phyloP scores from a whole-genome alignment of 768 basidiomycete genomes.

The Tulasnella calospora region DNA sequence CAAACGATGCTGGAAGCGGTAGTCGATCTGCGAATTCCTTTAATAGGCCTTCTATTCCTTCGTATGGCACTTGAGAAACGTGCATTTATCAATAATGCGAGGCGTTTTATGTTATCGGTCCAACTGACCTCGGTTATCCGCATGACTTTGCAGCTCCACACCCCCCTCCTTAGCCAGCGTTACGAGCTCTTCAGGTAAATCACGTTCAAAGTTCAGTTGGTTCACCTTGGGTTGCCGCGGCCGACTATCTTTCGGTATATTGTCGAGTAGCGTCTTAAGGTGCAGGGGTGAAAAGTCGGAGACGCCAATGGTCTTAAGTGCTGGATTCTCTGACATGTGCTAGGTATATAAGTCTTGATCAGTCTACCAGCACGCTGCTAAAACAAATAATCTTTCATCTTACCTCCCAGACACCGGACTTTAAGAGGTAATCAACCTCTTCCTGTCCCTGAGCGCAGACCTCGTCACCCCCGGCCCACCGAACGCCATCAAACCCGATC shows the following conservation, averaged over 20 bases:
- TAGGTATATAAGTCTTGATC: not conserved
- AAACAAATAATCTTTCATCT: not conserved
- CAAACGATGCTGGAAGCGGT: conserved; percentile 25
- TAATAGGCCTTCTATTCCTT: conserved; percentile 21
- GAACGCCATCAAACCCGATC: conserved; percentile 23
- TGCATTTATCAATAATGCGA: not conserved
- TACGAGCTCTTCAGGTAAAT: conserved; percentile 18
- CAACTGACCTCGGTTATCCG: conserved; percentile 25
- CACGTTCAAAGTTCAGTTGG: conserved; percentile 28
- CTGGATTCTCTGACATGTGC: conserved; percentile 24
- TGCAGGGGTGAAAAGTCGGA: conserved; percentile 26
- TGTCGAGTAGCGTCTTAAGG: conserved; percentile 9
- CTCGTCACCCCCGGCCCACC: conserved; percentile 26
- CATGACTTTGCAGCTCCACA: conserved; percentile 24
- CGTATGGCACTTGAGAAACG: conserved; percentile 4
- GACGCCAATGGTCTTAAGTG: conserved; percentile 22
- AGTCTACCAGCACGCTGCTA: not conserved
- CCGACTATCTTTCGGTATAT: not conserved
- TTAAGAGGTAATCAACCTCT: conserved; percentile 20
- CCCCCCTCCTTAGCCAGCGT: conserved; percentile 23
- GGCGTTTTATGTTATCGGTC: not conserved
- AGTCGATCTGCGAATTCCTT: conserved; percentile 26
- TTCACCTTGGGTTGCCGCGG: conserved; percentile 12
- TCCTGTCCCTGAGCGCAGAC: conserved; percentile 17
- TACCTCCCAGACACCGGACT: conserved; percentile 25